Conservation (phyloP, 2,329 filamentous ascomycete species). For the Alternaria ventricosa region DNA sequence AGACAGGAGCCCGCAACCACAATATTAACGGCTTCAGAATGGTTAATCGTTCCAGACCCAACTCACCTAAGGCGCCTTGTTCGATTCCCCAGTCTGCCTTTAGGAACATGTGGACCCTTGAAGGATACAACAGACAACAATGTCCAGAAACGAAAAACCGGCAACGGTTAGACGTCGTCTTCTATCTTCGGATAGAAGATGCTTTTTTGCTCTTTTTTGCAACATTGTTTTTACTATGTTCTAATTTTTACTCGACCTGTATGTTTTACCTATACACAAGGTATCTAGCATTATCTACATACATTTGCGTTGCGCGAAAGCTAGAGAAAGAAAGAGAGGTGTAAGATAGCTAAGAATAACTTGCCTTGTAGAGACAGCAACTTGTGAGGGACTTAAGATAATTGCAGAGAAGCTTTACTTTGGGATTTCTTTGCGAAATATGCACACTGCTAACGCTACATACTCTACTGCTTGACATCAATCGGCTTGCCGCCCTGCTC, state of each 20-base stretch:
- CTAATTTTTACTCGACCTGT: background rate
- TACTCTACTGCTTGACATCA: slow-evolving; percentile 18
- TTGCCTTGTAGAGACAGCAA: background rate
- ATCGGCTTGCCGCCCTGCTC: slow-evolving; percentile 46
- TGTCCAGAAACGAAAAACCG: background rate
- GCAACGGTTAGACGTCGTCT: background rate
- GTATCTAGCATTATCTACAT: background rate
- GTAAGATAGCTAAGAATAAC: too few species aligned
- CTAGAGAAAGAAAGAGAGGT: background rate
- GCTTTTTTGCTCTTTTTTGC: background rate
- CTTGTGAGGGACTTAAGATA: rapidly evolving
- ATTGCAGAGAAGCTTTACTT: background rate
- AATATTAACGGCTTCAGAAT: background rate
- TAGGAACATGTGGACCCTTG: background rate
- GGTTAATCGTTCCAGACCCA: slow-evolving; percentile 4
- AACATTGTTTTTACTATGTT: background rate
- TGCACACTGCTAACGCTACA: background rate
- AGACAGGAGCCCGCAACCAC: background rate
- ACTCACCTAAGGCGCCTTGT: background rate
- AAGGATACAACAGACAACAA: background rate
- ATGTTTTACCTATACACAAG: background rate
- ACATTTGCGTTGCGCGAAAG: background rate
- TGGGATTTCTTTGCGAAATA: too few species aligned
- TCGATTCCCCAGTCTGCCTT: background rate
- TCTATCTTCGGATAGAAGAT: background rate